phyloP scores from a whole-genome alignment of 805 yeast species.

The Komagataella kurtzmanii region DNA sequence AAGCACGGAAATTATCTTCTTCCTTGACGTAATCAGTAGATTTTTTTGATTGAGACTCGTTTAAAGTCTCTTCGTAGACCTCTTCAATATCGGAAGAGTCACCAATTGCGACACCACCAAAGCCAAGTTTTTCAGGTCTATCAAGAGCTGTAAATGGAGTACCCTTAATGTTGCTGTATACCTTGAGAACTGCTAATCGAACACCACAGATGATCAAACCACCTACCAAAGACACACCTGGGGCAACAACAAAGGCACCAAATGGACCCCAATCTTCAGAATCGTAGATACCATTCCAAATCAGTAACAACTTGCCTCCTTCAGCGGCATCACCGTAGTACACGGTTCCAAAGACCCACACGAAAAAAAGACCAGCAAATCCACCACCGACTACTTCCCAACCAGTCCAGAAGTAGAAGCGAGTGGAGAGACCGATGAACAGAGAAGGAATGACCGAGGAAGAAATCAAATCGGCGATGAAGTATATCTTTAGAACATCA shows the following conservation, averaged over 20 bases:
- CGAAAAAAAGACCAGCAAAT: conserved; percentile 66
- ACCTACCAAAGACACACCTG: conserved; percentile 60
- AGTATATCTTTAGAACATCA: conserved; percentile 72
- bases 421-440: conserved; percentile 49
- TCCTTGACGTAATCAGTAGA: not conserved
- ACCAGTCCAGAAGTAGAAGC: conserved; percentile 59
- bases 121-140: conserved; percentile 11
- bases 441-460: conserved; percentile 78
- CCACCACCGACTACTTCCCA: conserved; percentile 79
- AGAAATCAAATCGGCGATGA: conserved; percentile 84
- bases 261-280: conserved; percentile 84
- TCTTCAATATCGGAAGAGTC: not conserved
- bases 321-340: conserved; percentile 61
- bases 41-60: not conserved
- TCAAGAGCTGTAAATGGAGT: conserved; percentile 31
- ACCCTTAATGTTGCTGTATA: conserved; percentile 21
- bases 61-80: not conserved
- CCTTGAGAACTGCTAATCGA: conserved; percentile 25
- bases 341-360: conserved; percentile 72
- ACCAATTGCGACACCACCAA: not conserved
- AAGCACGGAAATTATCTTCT: not conserved
- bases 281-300: conserved; percentile 70
- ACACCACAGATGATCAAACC: conserved; percentile 36
- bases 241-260: conserved; percentile 90
- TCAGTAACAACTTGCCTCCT: conserved; percentile 64